phyloP scores from a whole-genome alignment of 2,329 filamentous ascomycete species.

The Ophiostoma sp. region DNA sequence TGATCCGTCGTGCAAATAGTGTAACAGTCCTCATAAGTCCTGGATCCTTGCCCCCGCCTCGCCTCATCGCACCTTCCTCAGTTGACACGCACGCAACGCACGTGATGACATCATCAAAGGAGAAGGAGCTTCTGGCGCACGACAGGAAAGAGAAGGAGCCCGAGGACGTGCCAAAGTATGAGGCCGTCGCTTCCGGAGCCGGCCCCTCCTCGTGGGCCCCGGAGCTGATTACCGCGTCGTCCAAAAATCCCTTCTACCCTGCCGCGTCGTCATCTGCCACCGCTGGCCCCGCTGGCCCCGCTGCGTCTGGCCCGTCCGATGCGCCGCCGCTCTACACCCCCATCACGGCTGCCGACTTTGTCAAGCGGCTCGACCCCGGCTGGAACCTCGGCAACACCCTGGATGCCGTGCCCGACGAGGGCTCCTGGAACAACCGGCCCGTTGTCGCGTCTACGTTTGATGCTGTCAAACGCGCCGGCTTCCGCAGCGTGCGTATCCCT shows the following conservation, averaged over 20 bases:
- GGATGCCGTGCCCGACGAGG: slow-evolving; percentile 51
- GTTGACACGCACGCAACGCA: not conserved
- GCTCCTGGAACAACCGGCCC: slow-evolving; percentile 53
- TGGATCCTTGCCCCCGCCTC: not conserved
- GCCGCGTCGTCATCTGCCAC: too few species aligned
- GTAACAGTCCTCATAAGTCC: too few species aligned
- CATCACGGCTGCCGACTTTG: slow-evolving; percentile 42
- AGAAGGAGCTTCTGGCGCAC: not conserved
- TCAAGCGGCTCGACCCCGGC: slow-evolving; percentile 48
- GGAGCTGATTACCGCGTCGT: not conserved
- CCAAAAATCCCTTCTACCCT: not conserved
- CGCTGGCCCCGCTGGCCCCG: not conserved
- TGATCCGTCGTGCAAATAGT: too few species aligned
- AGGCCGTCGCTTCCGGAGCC: not conserved
- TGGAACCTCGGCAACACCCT: slow-evolving; percentile 59
- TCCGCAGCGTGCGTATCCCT: slow-evolving; percentile 54
- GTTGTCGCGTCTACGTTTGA: slow-evolving; percentile 47
- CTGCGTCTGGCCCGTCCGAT: not conserved
- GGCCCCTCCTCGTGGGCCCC: not conserved
- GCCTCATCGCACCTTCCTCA: not conserved
- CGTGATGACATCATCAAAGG: not conserved
- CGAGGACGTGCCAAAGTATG: not conserved
- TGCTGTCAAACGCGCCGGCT: slow-evolving; percentile 47
- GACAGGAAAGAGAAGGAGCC: not conserved
- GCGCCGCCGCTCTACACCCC: slow-evolving; percentile 33